Base-by-base conservation (phyloP, 768 basidiomycete species). In the Amanita subjunquillea region DNA sequence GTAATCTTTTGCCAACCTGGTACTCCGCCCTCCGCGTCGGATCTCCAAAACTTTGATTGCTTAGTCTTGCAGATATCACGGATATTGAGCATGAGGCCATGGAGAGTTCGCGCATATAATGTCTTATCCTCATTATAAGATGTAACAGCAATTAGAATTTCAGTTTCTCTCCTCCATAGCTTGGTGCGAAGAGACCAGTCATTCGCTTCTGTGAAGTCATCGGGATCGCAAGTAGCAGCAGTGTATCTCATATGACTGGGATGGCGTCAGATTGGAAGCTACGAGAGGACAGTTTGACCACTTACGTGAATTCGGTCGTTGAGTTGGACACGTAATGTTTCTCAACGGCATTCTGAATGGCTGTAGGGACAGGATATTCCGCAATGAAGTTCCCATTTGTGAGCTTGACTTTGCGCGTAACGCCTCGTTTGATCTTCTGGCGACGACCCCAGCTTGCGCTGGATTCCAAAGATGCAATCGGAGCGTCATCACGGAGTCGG, bases 11-110 rank as follows among this genome's bases (percentile, higher is more conserved):
- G 88, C 94, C 94, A 97, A 6, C 75, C 83, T 34, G 90, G 88
- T 53, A 77, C 76, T 38, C 89, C 89, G 62, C 90, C 88, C 65
- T 91, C 88, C 7, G 90, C 83, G 48, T 76, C 78, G 53, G 80
- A 76, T 40, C 85, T 77, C 90, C 92, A 91, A 69, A 87, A 95
- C 66, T 92, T 92, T 56, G 87, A 91, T 62, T 88, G 87, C 66
- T 94, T 94, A 39, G 91, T 93, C 70, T 87, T 92, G 79, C 92
- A 94, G 59, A 97, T 97, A 61, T 98, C 88, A 57, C 94, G 87
- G 56, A 98, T 95, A 68, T 99, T 98, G 57, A 95, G 68, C 94
- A 97, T 97, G 60, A 97, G 85, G 56, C 90, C 90, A 62, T 97
- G 95, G 37, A 97, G 74, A 0, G 95, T 97, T 59, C 87, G 84